These are phyloP conservation scores for Phialocephala subalpina DNA, from an alignment of 2,329 filamentous ascomycete species.

Conservation along the genomic window DNA sequence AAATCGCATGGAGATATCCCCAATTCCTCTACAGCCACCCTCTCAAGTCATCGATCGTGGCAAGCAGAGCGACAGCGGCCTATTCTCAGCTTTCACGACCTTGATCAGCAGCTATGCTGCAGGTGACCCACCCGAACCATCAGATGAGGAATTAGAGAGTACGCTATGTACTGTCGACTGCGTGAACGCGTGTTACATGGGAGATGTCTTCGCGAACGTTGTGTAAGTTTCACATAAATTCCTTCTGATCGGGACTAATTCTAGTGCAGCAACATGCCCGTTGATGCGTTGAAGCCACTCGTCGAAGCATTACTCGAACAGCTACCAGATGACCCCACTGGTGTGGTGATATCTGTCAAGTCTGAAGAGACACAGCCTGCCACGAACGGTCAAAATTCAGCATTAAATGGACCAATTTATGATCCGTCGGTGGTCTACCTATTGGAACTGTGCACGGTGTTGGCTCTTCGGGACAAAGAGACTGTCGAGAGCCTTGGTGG, in stretches of 20 bases:
- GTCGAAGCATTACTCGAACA: slow-evolving; percentile 80
- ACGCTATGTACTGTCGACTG: slow-evolving; percentile 95
- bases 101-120: slow-evolving; percentile 99
- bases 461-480: slow-evolving; percentile 78
- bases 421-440: slow-evolving; percentile 89
- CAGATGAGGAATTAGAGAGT: slow-evolving; percentile 95
- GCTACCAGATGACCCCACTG: slow-evolving; percentile 84
- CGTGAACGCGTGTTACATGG: slow-evolving; percentile 87
- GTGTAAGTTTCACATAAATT: slow-evolving; percentile 59
- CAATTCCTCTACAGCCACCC: slow-evolving; percentile 89
- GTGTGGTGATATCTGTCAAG: slow-evolving; percentile 88
- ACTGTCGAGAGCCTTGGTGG: slow-evolving; percentile 80
- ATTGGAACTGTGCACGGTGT: slow-evolving; percentile 86
- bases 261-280: slow-evolving; percentile 63
- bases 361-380: slow-evolving; percentile 75
- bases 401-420: slow-evolving; percentile 70
- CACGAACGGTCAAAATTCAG: slow-evolving; percentile 64
- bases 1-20: slow-evolving; percentile 72
- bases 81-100: slow-evolving; percentile 93
- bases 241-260: background rate
- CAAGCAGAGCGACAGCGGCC: slow-evolving; percentile 79
- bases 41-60: slow-evolving; percentile 93
- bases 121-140: slow-evolving; percentile 96
- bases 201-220: slow-evolving; percentile 83
- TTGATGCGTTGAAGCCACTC: slow-evolving; percentile 65